phyloP scores from a whole-genome alignment of 1,139 yeast species.

The Kurtzmaniella quercitrusa region DNA sequence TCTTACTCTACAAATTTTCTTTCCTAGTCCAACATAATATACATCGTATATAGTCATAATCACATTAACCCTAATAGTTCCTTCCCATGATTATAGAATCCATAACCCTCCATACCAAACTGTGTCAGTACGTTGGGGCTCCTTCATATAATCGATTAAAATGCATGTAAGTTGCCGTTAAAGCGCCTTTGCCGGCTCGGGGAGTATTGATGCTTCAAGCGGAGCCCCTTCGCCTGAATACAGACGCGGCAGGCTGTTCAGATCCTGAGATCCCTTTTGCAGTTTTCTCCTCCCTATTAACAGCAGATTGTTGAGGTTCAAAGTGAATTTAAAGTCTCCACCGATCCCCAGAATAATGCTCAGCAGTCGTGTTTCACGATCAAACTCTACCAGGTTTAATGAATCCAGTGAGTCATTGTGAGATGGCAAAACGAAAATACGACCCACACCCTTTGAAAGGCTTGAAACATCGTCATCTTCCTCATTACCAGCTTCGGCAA shows the following conservation, averaged over 20 bases:
- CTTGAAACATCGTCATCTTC: constrained; percentile 16
- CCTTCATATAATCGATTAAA: background rate
- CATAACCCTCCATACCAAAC: too few species aligned
- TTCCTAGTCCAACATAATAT: background rate
- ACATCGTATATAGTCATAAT: background rate
- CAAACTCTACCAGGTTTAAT: constrained; percentile 7
- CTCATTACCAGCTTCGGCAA: constrained; percentile 12
- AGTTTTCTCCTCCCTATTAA: constrained; percentile 34
- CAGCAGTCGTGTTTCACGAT: constrained; percentile 38
- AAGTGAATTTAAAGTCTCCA: constrained; percentile 41
- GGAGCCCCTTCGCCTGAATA: background rate
- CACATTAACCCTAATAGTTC: background rate
- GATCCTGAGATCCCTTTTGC: constrained; percentile 6
- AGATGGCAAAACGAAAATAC: background rate
- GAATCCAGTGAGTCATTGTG: constrained; percentile 7
- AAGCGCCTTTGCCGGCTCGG: background rate
- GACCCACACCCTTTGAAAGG: constrained; percentile 6
- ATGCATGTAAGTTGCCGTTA: background rate
- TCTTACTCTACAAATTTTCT: background rate
- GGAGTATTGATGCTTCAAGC: background rate
- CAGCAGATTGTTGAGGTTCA: constrained; percentile 42
- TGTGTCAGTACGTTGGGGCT: too few species aligned
- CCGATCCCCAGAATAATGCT: constrained; percentile 37
- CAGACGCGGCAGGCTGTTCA: constrained; percentile 1
- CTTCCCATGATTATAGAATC: background rate